These are phyloP conservation scores for Trichoderma atroviride DNA, from an alignment of 2,329 filamentous ascomycete genomes.

Conservation along the genomic window DNA sequence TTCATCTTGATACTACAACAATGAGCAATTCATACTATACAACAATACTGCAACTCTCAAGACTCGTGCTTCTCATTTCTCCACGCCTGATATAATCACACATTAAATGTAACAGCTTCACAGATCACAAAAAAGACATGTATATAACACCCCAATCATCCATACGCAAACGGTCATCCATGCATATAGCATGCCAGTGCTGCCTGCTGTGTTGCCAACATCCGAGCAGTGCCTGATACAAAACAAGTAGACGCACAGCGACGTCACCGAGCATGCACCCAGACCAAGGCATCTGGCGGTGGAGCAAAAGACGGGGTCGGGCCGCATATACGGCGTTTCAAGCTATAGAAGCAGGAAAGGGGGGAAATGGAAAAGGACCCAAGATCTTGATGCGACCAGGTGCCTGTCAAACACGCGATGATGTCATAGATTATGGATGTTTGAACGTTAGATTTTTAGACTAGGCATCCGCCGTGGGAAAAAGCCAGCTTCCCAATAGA, in stretches of 20 bases:
- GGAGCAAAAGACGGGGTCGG: conserved; percentile 1
- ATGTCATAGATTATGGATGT: conserved; percentile 8
- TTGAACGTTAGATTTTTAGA: not conserved
- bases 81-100: not conserved
- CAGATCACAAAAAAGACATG: not conserved
- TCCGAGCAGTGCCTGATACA: not conserved
- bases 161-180: not conserved
- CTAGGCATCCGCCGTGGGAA: not conserved
- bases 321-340: conserved; percentile 19
- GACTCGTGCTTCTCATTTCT: not conserved
- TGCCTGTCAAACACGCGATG: not conserved
- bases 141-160: not conserved
- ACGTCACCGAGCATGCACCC: conserved; percentile 8
- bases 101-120: not conserved
- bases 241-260: not conserved
- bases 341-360: not conserved
- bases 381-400: not conserved
- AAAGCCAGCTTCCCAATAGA: too few species aligned
- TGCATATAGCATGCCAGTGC: not conserved
- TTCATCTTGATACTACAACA: not conserved
- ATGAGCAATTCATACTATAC: too few species aligned
- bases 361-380: not conserved
- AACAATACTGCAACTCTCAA: not conserved
- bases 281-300: not conserved
- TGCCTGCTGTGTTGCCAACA: not conserved